Base-by-base conservation (phyloP, 345 rosid species). In the Bruguiera sexangula region DNA sequence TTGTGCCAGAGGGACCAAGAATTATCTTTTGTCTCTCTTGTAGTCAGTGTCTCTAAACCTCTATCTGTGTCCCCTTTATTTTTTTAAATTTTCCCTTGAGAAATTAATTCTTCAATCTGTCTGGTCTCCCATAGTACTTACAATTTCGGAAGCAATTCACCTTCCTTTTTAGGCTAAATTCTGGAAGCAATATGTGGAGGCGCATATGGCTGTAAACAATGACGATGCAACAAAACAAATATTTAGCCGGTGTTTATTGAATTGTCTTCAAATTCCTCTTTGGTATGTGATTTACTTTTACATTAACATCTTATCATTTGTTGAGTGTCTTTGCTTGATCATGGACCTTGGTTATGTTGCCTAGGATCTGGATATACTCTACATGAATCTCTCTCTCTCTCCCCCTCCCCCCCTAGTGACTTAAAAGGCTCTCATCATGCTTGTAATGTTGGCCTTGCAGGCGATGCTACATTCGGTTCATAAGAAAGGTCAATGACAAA, bases 131-230 rank as follows among this genome's bases (percentile, higher is more conserved):
- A 19, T 26, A 18, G 4, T n/a, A 46, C 29, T 11, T 15, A 11
- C 18, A 43, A 21, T 62, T 54, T 65, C 48, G 51, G 56, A 66
- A 29, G 50, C 26, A 54, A 48, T 52, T 73, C 26, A 43, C 11
- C 68, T n/a, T 65, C 27, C 22, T 78, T 31, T 78, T 55, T 80
- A 94, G 99, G 96, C 97, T 34, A 89, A 91, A 75, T 89, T 76
- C 77, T 94, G 99, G 97, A 91, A 89, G 87, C 98, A 94, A 66
- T 95, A 95, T 74, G 96, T 90, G 71, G 97, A 95, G 82, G 96
- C 91, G 39, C 79, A 85, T 66, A 91, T 95, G 96, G 84, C 86
- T 68, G 88, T 73, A 29, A 89, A 84, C 74, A 89, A 91, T 75
- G 99, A 89, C 50, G 97, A 88, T 76, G 96, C 97, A 67, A 86